These are phyloP conservation scores for Nissolia schottii DNA, from an alignment of 306 rosid species.

Conservation along the genomic window DNA sequence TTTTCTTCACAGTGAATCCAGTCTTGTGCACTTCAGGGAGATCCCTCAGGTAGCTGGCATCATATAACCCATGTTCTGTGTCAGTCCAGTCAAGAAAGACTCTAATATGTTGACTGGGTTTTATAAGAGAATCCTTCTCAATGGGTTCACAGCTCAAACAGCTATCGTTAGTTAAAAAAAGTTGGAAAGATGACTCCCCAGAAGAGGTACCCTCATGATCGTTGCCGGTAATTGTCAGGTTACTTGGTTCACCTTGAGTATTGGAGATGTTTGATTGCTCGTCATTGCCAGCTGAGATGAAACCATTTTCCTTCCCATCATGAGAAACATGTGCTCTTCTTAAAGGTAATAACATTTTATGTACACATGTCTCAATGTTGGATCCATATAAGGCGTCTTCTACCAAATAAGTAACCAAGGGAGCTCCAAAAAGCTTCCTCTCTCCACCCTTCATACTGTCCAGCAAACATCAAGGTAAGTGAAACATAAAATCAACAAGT, in stretches of 20 bases:
- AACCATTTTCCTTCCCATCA: slow-evolving; percentile 68
- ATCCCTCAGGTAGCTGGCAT: slow-evolving; percentile 75
- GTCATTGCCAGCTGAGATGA: slow-evolving; percentile 40
- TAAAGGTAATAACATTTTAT: slow-evolving; percentile 64
- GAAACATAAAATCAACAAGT: slow-evolving; percentile 20
- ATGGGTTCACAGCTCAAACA: slow-evolving; percentile 55
- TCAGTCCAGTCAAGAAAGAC: slow-evolving; percentile 82
- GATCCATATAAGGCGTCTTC: slow-evolving; percentile 58
- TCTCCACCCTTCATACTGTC: slow-evolving; percentile 61
- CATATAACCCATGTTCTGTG: slow-evolving; percentile 63
- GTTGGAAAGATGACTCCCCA: slow-evolving; percentile 58
- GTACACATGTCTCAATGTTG: slow-evolving; percentile 51
- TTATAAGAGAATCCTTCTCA: slow-evolving; percentile 51
- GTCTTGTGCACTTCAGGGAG: slow-evolving; percentile 89
- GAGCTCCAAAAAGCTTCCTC: slow-evolving; percentile 76
- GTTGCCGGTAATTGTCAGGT: slow-evolving; percentile 27
- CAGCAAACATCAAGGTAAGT: slow-evolving; percentile 37
- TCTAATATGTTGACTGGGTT: slow-evolving; percentile 43
- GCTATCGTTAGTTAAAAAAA: slow-evolving; percentile 50
- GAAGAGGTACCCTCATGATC: slow-evolving; percentile 51
- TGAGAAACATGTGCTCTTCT: slow-evolving; percentile 55
- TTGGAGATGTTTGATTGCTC: slow-evolving; percentile 48
- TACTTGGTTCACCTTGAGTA: slow-evolving; percentile 26
- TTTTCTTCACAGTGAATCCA: slow-evolving; percentile 74
- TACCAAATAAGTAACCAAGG: slow-evolving; percentile 72